Percentiles rank a stretch among this genome's conserved stretches.
phyloP scores from a whole-genome alignment of 306 rosid species.

The Gynostemma pentaphyllum region DNA sequence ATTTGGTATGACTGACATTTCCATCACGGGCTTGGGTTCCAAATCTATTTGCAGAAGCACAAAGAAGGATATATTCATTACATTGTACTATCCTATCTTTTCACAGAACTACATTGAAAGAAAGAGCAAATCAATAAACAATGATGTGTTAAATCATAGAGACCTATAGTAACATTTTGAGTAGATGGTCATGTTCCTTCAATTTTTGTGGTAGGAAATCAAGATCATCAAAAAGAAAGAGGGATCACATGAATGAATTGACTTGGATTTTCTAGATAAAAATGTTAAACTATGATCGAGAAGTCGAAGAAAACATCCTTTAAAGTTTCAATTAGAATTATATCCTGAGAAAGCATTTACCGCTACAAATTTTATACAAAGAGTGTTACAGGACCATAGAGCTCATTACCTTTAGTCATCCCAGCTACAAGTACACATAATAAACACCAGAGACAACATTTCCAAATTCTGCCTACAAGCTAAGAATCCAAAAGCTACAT shows the following conservation, averaged over 20 bases:
- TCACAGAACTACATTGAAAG: neutral
- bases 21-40: constrained; percentile 73
- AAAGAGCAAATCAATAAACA: neutral
- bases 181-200: neutral
- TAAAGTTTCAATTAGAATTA: no score
- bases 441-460: neutral
- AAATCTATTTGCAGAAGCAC: constrained; percentile 30
- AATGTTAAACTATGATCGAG: no score
- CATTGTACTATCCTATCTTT: constrained; percentile 11
- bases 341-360: no score
- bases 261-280: neutral
- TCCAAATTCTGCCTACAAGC: neutral
- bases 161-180: neutral
- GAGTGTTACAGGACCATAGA: neutral
- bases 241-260: neutral
- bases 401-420: neutral
- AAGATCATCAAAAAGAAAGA: neutral
- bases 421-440: neutral
- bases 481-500: neutral
- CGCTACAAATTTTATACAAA: no score
- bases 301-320: no score
- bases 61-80: constrained; percentile 7
- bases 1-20: constrained; percentile 46
- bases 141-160: neutral
- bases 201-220: neutral